Percentiles rank a stretch among this genome's conserved stretches.
phyloP scores from a whole-genome alignment of 225 moss, liverwort and hornwort species.

The Polytrichum formosum region DNA sequence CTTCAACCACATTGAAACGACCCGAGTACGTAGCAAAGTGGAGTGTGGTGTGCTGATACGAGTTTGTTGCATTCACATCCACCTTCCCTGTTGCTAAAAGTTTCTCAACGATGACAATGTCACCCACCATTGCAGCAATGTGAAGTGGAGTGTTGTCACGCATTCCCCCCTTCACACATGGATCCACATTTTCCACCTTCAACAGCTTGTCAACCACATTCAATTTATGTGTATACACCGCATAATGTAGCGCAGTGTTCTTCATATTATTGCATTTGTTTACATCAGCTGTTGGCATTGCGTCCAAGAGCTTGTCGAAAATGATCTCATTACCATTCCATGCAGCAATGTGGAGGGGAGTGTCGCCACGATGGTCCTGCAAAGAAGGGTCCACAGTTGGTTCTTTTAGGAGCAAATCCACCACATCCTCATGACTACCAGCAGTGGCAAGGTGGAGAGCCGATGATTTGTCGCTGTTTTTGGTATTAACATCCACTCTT shows the following conservation, averaged over 20 bases:
- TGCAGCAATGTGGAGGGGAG: not conserved
- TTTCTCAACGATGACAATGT: not conserved
- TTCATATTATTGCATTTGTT: not conserved
- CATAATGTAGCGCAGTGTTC: not conserved
- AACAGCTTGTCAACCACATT: not conserved
- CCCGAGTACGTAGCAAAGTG: not conserved
- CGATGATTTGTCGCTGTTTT: not conserved
- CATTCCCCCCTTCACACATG: not conserved
- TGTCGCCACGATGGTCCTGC: not conserved
- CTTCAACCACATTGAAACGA: not conserved
- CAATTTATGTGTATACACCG: not conserved
- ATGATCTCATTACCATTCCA: not conserved
- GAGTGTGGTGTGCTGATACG: not conserved
- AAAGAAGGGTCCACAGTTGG: not conserved
- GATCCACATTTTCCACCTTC: not conserved
- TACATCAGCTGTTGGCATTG: not conserved
- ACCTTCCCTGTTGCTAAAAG: not conserved
- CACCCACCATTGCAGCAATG: not conserved
- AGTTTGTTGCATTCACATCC: not conserved
- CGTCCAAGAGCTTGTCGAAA: not conserved
- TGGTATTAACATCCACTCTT: not conserved
- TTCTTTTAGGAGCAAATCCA: not conserved
- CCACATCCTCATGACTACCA: not conserved
- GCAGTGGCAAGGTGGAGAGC: not conserved
- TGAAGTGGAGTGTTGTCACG: slow-evolving; percentile 1